Percentiles rank a stretch among this genome's conserved stretches.
Conservation (phyloP, 2,329 filamentous ascomycete genomes). For the Aspergillus neoniger region DNA sequence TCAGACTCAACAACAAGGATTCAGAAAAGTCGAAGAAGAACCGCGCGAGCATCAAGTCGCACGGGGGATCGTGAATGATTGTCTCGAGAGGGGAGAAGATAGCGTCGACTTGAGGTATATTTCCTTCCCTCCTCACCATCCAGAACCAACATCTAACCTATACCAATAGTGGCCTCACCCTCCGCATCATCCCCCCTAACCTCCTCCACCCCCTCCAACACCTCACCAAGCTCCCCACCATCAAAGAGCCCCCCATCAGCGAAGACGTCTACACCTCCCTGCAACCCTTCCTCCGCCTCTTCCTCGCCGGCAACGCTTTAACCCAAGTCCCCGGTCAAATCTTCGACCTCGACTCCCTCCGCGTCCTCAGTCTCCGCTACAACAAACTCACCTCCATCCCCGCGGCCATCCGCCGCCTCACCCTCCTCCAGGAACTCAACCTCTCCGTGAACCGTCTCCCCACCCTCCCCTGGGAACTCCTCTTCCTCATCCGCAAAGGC, state of each 20-base stretch:
- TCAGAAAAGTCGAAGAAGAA: slow-evolving; percentile 33
- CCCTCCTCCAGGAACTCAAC: slow-evolving; percentile 48
- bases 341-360: slow-evolving; percentile 44
- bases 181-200: slow-evolving; percentile 34
- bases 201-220: slow-evolving; percentile 42
- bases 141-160: slow-evolving; percentile 1
- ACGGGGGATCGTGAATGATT: slow-evolving; percentile 41
- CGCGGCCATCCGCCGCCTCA: slow-evolving; percentile 43
- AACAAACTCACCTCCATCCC: slow-evolving; percentile 49
- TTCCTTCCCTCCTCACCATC: background rate
- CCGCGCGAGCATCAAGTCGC: slow-evolving; percentile 41
- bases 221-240: slow-evolving; percentile 42
- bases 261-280: slow-evolving; percentile 43
- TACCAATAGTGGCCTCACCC: slow-evolving; percentile 34
- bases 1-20: slow-evolving; percentile 17
- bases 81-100: slow-evolving; percentile 48
- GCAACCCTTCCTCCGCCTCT: slow-evolving; percentile 46
- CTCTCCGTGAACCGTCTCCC: slow-evolving; percentile 47
- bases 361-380: slow-evolving; percentile 48
- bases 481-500: slow-evolving; percentile 42
- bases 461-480: slow-evolving; percentile 49
- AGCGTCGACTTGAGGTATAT: slow-evolving; percentile 48
- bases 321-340: slow-evolving; percentile 40
- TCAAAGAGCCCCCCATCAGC: slow-evolving; percentile 35
- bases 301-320: slow-evolving; percentile 47